phyloP scores from a whole-genome alignment of 1,284 basidiomycete genomes.

The Volvariella volvacea region DNA sequence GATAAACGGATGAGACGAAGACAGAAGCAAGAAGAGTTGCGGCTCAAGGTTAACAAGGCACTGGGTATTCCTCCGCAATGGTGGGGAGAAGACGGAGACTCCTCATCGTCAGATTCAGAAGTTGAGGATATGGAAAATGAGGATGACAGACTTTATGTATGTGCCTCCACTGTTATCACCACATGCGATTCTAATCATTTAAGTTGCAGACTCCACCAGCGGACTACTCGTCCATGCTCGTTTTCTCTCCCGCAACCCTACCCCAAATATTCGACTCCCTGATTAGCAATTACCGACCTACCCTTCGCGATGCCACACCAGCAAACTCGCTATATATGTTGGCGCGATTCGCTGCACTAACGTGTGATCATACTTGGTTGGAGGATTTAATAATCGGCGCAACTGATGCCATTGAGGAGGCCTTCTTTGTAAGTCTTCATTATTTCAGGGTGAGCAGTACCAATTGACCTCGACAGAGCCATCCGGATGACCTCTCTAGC shows the following conservation, averaged over 20 bases:
- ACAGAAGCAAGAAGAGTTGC: slow-evolving; percentile 43
- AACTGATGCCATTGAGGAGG: slow-evolving; percentile 87
- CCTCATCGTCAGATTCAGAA: slow-evolving; percentile 27
- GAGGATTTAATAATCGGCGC: slow-evolving; percentile 90
- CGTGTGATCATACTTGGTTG: slow-evolving; percentile 83
- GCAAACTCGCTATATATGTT: slow-evolving; percentile 81
- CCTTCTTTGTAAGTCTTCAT: slow-evolving; percentile 71
- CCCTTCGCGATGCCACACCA: slow-evolving; percentile 67
- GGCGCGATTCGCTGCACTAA: slow-evolving; percentile 81
- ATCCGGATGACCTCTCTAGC: slow-evolving; percentile 78
- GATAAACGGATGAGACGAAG: slow-evolving; percentile 55
- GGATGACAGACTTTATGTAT: slow-evolving; percentile 43
- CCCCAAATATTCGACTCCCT: slow-evolving; percentile 76
- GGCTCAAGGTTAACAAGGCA: slow-evolving; percentile 46
- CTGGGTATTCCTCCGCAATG: slow-evolving; percentile 54
- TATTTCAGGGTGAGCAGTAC: slow-evolving; percentile 4
- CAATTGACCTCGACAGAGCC: slow-evolving; percentile 41
- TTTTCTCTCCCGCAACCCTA: slow-evolving; percentile 77
- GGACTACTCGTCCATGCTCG: slow-evolving; percentile 83
- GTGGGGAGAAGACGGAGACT: slow-evolving; percentile 51
- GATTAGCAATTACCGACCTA: slow-evolving; percentile 64
- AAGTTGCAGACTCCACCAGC: slow-evolving; percentile 53
- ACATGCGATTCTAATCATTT: too few species aligned
- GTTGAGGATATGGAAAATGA: slow-evolving; percentile 44
- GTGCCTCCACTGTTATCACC: slow-evolving; percentile 16